Base-by-base conservation (phyloP, 495 filamentous ascomycete species). In the Daldinia bambusicola region DNA sequence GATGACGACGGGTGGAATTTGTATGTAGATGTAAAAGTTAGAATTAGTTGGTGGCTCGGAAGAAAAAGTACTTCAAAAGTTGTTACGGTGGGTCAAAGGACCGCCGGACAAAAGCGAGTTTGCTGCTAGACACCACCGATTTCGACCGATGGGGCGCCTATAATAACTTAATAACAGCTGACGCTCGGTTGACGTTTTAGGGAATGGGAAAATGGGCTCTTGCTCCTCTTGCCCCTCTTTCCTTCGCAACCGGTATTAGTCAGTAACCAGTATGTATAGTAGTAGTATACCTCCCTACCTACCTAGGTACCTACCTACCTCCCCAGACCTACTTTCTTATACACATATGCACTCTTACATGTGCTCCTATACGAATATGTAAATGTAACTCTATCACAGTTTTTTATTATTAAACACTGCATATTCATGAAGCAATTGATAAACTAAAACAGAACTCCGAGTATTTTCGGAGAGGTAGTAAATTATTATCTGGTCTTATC, bases 121-220 rank as follows among this genome's bases (percentile, higher is more conserved):
- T 71, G 62, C 16, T 51, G 58, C 38, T 45, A 66, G 51, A 55
- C 36, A 57, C 36, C 41, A 65, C 70, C 70, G 70, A 69, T 69
- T 68, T 72, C 65, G 64, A 68, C 70, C 70, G 70, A 72, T 61
- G 55, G 50, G 9, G 34, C 45, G 16, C 30, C 14, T 52, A 64
- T 43, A 38, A 64, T 34, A 38, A 6, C 40, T 56, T 61, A 66
- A 31, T 61, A 61, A 66, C 61, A 61, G 64, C 69, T 71, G 69
- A 72, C 69, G 63, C 61, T 72, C 61, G 65, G 70, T 72, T 72
- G 70, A 65, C 70, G 64, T 32, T 67, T 67, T 53, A 66, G 45
- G 63, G 59, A 61, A 60, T 34, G 18, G 26, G 36, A 61, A 34
- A 55, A 22, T n/a, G n/a, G n/a, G n/a, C n/a, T n/a, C n/a, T n/a